Evolutionary conservation across 177 flowering plant species (phyloP), one percentile per base, ranked within the genome.

Genomic region (Vitis hybrid): DNA sequence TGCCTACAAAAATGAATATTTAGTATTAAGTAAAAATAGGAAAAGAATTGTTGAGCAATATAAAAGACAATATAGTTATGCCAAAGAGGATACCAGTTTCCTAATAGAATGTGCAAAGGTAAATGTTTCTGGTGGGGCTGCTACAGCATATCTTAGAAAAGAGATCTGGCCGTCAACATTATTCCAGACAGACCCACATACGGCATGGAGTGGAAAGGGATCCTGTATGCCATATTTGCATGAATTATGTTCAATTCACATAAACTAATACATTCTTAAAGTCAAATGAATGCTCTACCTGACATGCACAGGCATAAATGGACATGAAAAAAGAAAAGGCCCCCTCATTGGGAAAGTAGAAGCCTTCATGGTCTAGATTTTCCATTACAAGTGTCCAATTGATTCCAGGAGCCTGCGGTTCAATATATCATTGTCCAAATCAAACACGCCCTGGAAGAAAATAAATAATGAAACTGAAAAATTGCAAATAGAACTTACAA

Each of bases 121-220:
- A 78, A 93, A 95, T 68, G 88, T 72, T 83, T 93, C 99, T 35
- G 97, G 89, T 24, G 89, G 85, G 46, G 91, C 88, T 24, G 82
- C 68, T 59, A 92, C 89, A 73, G 99, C 98, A 88, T 86, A 80
- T 80, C 80, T 91, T 14, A 96, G 88, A 79, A 96, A 88, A 56
- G 98, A 96, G 54, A 96, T 70, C 74, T 96, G 99, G 15, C 97
- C 97, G 65, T 93, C 97, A 35, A 82, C 77, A 79, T 96, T 90
- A 74, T 86, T 91, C 99, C 99, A 96, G 2, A 88, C 82, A 72
- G 87, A 88, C 48, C 97, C 95, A 82, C 97, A 89, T 49, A 96
- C 73, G 18, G 91, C 86, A 82, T 84, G 86, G 30, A 96, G 95
- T 11, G 99, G 99, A 70, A 96, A 96, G 54, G 27, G 12, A 10